Conservation (phyloP, 192 early-diverging fungal species). For the Coemansia sp. region DNA sequence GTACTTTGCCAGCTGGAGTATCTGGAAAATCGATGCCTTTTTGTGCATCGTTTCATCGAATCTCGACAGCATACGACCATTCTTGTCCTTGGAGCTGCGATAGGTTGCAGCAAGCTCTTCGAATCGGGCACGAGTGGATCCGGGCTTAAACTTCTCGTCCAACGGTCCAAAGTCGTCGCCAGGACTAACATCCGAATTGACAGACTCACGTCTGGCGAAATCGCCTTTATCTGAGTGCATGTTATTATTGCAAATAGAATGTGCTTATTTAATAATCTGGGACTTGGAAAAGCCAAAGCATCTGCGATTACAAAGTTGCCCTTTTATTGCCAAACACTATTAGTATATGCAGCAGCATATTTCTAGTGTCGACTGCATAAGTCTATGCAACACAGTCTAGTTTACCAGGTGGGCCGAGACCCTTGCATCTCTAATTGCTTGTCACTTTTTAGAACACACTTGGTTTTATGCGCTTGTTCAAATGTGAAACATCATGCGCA, state of each 20-base stretch:
- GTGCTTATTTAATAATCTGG: background rate
- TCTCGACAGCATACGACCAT: conserved; percentile 19
- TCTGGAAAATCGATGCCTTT: conserved; percentile 20
- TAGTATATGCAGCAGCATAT: background rate
- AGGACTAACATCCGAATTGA: conserved; percentile 31
- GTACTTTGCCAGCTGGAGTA: conserved; percentile 27
- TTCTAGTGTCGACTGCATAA: background rate
- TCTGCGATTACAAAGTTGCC: background rate
- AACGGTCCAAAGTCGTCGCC: conserved; percentile 28
- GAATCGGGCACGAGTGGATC: conserved; percentile 45
- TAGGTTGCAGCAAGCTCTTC: conserved; percentile 50
- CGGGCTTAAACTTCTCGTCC: conserved; percentile 33
- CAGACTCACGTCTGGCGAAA: conserved; percentile 23
- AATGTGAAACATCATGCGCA: background rate
- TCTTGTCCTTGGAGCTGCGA: conserved; percentile 26
- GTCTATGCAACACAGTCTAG: background rate
- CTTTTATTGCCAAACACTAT: background rate
- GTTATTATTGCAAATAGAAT: background rate
- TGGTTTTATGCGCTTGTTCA: background rate
- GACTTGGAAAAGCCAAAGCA: background rate
- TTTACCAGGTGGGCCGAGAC: background rate
- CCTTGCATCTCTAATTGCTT: background rate
- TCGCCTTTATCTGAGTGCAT: conserved; percentile 5
- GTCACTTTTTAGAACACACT: background rate
- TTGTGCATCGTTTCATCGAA: conserved; percentile 25